phyloP scores from a whole-genome alignment of 2,329 filamentous ascomycete species.

The Aspergillus carbonarius region DNA sequence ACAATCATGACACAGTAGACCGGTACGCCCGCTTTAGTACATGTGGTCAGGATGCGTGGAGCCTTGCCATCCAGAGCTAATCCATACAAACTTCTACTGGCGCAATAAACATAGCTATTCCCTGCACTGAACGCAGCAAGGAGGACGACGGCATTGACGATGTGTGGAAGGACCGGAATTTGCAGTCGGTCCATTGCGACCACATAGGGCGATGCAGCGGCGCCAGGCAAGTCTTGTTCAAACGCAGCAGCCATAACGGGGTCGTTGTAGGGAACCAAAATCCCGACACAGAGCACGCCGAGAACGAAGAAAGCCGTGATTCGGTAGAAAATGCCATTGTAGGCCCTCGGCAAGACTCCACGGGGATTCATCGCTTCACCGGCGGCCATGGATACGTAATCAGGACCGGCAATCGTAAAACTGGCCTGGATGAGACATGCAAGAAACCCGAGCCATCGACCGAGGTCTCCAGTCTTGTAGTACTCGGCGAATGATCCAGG shows the following conservation, averaged over 20 bases:
- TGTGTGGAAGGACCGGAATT: conserved; percentile 64
- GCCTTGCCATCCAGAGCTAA: conserved; percentile 69
- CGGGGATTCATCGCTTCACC: conserved; percentile 72
- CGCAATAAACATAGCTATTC: conserved; percentile 68
- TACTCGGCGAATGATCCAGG: conserved; percentile 71
- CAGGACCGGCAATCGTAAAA: conserved; percentile 67
- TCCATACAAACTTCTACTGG: conserved; percentile 67
- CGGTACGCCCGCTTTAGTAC: conserved; percentile 66
- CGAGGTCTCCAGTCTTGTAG: conserved; percentile 63
- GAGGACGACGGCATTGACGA: conserved; percentile 72
- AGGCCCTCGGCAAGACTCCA: conserved; percentile 68
- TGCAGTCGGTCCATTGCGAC: conserved; percentile 65
- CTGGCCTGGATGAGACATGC: conserved; percentile 71
- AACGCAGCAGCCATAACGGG: conserved; percentile 61
- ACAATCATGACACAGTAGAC: conserved; percentile 69
- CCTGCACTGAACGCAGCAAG: conserved; percentile 68
- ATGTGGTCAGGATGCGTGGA: conserved; percentile 64
- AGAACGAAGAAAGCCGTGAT: conserved; percentile 74
- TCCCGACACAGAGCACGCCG: conserved; percentile 69
- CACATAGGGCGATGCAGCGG: conserved; percentile 70
- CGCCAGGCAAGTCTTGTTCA: conserved; percentile 58
- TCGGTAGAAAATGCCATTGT: conserved; percentile 76
- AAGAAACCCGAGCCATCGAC: conserved; percentile 73
- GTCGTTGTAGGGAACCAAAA: conserved; percentile 70
- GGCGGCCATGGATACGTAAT: conserved; percentile 65